Percentiles rank a stretch among this genome's conserved stretches.
Conservation (phyloP, 257 asterid species). For the Haberlea rhodopensis region DNA sequence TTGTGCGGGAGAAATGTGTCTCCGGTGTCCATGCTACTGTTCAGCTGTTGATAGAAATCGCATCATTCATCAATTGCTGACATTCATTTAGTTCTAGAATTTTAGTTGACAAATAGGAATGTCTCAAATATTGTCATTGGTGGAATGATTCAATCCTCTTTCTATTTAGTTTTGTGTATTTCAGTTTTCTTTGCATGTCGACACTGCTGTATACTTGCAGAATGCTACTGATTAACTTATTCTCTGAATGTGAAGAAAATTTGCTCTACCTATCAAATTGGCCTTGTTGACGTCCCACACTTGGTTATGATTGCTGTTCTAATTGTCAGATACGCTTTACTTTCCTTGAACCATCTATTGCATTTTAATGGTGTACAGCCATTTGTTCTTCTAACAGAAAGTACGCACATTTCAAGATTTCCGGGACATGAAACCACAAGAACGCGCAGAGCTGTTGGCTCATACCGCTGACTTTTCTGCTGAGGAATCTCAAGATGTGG, state of each 20-base stretch:
- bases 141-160: not conserved
- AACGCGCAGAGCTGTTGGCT: constrained; percentile 77
- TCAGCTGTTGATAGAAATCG: not conserved
- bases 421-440: constrained; percentile 64
- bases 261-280: not conserved
- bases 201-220: not conserved
- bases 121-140: not conserved
- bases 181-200: constrained; percentile 5
- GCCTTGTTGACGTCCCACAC: not conserved
- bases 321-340: too few species aligned
- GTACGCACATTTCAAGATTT: constrained; percentile 87
- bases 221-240: not conserved
- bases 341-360: not conserved
- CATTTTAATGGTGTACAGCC: constrained; percentile 1
- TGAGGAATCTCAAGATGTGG: constrained; percentile 76
- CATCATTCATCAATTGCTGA: not conserved
- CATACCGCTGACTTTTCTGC: constrained; percentile 82
- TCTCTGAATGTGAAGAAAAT: not conserved
- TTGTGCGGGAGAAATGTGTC: constrained; percentile 1
- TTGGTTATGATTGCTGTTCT: not conserved
- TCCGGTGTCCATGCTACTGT: constrained; percentile 1
- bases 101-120: not conserved
- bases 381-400: constrained; percentile 56
- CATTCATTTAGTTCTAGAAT: not conserved
- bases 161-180: not conserved